Evolutionary conservation across 345 rosid species (phyloP).

Genomic region (Draba incana): DNA sequence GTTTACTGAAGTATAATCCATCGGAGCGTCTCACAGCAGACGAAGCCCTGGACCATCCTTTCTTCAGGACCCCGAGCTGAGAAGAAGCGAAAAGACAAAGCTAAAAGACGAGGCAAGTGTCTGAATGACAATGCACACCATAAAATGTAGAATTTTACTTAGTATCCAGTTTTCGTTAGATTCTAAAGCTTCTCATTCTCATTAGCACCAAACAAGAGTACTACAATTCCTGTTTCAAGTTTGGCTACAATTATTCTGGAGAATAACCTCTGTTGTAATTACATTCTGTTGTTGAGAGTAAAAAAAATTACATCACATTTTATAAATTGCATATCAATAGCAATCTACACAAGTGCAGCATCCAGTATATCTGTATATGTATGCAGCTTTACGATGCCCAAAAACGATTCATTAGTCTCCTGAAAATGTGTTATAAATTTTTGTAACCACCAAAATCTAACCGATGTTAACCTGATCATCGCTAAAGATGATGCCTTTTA

Average conservation of each 20-base stretch:
- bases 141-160: conserved; percentile 31
- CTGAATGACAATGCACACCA: conserved; percentile 2
- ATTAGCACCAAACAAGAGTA: conserved; percentile 21
- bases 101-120: background rate
- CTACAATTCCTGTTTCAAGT: conserved; percentile 10
- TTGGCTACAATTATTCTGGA: conserved; percentile 20
- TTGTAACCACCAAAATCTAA: background rate
- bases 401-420: too few relatives aligned
- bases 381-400: too few relatives aligned
- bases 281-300: conserved; percentile 33
- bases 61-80: conserved; percentile 50
- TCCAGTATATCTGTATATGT: background rate
- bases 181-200: conserved; percentile 21
- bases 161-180: conserved; percentile 23
- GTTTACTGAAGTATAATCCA: conserved; percentile 69
- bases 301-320: conserved; percentile 1
- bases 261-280: conserved; percentile 37
- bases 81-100: conserved; percentile 7
- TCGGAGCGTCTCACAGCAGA: conserved; percentile 71
- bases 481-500: background rate
- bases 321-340: conserved; percentile 4
- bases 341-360: background rate
- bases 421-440: too few relatives aligned
- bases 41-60: conserved; percentile 74
- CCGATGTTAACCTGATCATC: background rate